Evolutionary conservation across 2,329 filamentous ascomycete species (phyloP).

Genomic region (Fusarium austroafricanum): DNA sequence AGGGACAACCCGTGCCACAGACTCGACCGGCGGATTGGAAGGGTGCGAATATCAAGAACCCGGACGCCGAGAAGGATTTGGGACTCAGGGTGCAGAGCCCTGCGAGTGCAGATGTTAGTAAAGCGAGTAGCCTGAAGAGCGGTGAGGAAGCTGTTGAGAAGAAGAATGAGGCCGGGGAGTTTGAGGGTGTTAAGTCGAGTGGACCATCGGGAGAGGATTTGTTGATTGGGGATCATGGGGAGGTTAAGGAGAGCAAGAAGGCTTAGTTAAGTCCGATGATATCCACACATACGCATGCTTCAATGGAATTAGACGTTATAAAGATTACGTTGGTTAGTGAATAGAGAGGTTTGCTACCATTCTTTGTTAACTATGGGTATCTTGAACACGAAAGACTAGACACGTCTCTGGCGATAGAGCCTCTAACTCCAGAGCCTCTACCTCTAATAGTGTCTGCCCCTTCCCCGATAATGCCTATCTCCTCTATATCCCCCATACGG

Average conservation of each 20-base stretch:
- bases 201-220: slow-evolving; percentile 53
- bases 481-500: slow-evolving; percentile 52
- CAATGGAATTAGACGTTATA: not conserved
- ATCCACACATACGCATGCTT: slow-evolving; percentile 9
- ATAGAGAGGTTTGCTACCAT: not conserved
- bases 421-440: no score
- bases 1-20: slow-evolving; percentile 77
- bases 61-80: slow-evolving; percentile 67
- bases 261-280: slow-evolving; percentile 10
- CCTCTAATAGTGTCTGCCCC: slow-evolving; percentile 49
- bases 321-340: not conserved
- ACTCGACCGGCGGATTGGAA: slow-evolving; percentile 80
- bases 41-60: slow-evolving; percentile 61
- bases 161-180: slow-evolving; percentile 37
- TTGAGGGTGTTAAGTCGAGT: slow-evolving; percentile 52
- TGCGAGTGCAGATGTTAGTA: slow-evolving; percentile 74
- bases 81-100: slow-evolving; percentile 75
- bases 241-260: not conserved
- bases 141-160: slow-evolving; percentile 19
- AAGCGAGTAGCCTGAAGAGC: slow-evolving; percentile 75
- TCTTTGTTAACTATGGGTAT: slow-evolving; percentile 18
- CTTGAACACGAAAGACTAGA: slow-evolving; percentile 7
- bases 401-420: no score
- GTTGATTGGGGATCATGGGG: slow-evolving; percentile 19
- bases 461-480: slow-evolving; percentile 50